Evolutionary conservation across 2,329 filamentous ascomycete genomes (phyloP), one percentile per base, ranked within the genome.

Genomic region (Alternaria longipes): DNA sequence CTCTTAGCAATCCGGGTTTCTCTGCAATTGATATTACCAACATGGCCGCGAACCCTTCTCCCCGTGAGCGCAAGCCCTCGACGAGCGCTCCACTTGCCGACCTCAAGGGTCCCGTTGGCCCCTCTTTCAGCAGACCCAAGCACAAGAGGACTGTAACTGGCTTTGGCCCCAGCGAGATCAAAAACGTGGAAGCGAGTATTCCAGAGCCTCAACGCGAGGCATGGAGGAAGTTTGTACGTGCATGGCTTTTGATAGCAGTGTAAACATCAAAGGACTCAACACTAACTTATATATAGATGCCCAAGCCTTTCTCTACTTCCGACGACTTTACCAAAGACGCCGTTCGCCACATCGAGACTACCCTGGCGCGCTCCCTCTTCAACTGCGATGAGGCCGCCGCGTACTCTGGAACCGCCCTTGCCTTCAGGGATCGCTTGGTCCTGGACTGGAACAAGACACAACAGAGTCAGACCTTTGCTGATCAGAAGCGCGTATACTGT

Each of bases 361-460:
- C 94, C 3, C 86, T 99, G 63, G 95, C 95, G 64, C 92, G 95
- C 63, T 97, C 94, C 75, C 88, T 99, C 79, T 98, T 94, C 87
- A 99, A 99, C 81, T 99, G 95, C 81, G 94, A 99, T 83, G 95
- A 99, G 81, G 80, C 85, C 56, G 95, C 95, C 54, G 93, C 94
- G 32, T 99, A 99, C 80, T 89, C 91, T 8, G 95, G 94, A 67
- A 93, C 94, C 44, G 92, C 93, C 67, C 83, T 99, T 73, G 94
- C 95, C 26, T 94, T 99, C 82, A 89, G 95, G 74, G 94, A 99
- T 79, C 90, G 93, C 54, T 84, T 99, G 76, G 90, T 99, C 74
- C 90, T 95, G 65, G 93, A 97, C 70, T 99, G 95, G 95, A 99
- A 98, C 83, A 93, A 90, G 81, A 99, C 95, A 47, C 95, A 99